Conservation (phyloP, 257 asterid species). For the Eucommia ulmoides region DNA sequence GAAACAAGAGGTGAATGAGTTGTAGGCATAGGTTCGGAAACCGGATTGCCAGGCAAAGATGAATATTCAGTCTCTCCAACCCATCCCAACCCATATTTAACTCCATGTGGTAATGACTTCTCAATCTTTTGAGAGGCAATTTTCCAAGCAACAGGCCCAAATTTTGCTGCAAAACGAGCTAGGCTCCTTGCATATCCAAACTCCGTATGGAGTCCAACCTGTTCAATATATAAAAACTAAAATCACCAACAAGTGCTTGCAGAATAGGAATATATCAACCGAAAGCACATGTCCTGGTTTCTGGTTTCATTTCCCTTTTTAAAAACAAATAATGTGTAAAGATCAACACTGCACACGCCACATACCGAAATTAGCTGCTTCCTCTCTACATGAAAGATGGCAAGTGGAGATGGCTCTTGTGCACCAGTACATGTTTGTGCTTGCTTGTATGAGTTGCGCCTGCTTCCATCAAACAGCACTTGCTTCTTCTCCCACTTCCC, state of each 20-base stretch:
- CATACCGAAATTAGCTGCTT: slow-evolving; percentile 86
- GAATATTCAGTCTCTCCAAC: slow-evolving; percentile 84
- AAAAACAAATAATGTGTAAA: too few relatives aligned
- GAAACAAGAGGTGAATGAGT: slow-evolving; percentile 13
- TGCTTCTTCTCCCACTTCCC: too few relatives aligned
- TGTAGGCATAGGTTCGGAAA: slow-evolving; percentile 24
- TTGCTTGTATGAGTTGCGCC: too few relatives aligned
- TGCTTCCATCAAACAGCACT: too few relatives aligned
- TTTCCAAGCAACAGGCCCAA: slow-evolving; percentile 86
- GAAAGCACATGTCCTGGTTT: too few relatives aligned
- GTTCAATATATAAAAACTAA: slow-evolving; percentile 10
- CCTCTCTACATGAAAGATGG: slow-evolving; percentile 81
- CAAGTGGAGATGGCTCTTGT: too few relatives aligned
- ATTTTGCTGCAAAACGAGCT: slow-evolving; percentile 79
- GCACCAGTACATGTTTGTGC: too few relatives aligned
- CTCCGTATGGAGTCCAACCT: slow-evolving; percentile 93
- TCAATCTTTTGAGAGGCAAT: slow-evolving; percentile 80
- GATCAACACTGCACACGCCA: slow-evolving; percentile 7
- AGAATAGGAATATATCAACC: too few relatives aligned
- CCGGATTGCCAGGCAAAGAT: slow-evolving; percentile 23
- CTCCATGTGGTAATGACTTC: slow-evolving; percentile 73
- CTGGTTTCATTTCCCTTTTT: too few relatives aligned
- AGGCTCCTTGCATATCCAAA: slow-evolving; percentile 89
- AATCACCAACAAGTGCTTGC: slow-evolving; percentile 3
- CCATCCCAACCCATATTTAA: slow-evolving; percentile 91